phyloP scores from a whole-genome alignment of 768 basidiomycete species.

The Clathrus columnatus region DNA sequence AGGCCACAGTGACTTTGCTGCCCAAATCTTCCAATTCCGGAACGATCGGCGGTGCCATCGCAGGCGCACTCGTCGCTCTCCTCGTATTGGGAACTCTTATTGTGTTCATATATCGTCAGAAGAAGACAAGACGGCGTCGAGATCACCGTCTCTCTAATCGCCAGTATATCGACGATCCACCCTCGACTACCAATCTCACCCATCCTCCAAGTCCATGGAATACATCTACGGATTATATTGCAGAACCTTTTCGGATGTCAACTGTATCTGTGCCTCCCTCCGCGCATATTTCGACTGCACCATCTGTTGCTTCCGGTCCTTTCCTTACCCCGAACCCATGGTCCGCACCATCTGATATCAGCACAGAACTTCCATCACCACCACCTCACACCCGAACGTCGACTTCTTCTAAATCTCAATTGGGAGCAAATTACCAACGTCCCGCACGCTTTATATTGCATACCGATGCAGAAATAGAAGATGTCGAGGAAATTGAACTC shows the following conservation, averaged over 20 bases:
- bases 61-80: conserved; percentile 45
- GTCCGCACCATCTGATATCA: conserved; percentile 25
- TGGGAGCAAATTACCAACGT: conserved; percentile 18
- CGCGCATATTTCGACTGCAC: neutral
- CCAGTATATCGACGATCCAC: neutral
- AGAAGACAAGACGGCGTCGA: neutral
- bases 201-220: neutral
- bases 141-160: neutral
- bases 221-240: neutral
- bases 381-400: neutral
- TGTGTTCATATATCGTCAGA: conserved; percentile 36
- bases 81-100: conserved; percentile 43
- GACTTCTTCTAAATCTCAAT: neutral
- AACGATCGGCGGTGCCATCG: conserved; percentile 24
- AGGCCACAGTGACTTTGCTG: conserved; percentile 22
- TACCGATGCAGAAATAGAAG: conserved; percentile 49
- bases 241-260: neutral
- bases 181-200: neutral
- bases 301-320: conserved; percentile 22
- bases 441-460: conserved; percentile 53
- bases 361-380: neutral
- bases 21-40: conserved; percentile 39
- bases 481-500: conserved; percentile 58
- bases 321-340: conserved; percentile 27
- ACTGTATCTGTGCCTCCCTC: neutral